Evolutionary conservation across 306 rosid species (phyloP).

Genomic region (Dalbergia cochinchinensis): DNA sequence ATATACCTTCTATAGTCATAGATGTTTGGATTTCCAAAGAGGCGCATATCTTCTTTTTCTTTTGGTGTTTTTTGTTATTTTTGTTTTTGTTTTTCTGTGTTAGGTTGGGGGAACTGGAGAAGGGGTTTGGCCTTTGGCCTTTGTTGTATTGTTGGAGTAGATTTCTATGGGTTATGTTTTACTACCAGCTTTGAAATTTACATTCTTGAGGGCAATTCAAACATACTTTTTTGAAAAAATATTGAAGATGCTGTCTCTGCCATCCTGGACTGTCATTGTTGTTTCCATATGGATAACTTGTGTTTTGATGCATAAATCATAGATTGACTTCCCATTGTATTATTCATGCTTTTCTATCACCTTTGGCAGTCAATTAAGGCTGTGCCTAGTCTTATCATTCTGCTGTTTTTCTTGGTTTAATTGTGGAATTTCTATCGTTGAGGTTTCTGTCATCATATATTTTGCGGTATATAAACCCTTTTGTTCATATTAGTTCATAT

Average conservation of each 20-base stretch:
- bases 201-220: not conserved
- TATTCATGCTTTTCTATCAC: not conserved
- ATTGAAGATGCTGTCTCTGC: not conserved
- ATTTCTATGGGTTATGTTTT: not conserved
- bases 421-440: not conserved
- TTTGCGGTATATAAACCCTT: not conserved
- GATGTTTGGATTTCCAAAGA: not conserved
- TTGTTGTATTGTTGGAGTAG: not conserved
- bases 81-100: not conserved
- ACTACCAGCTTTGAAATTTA: not conserved
- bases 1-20: not conserved
- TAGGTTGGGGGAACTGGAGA: not conserved
- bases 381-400: constrained; percentile 8
- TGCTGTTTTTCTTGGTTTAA: constrained; percentile 13
- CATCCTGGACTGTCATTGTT: constrained; percentile 7
- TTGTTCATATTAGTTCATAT: constrained; percentile 19
- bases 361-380: not conserved
- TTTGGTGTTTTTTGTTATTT: not conserved
- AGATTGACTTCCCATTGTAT: constrained; percentile 17
- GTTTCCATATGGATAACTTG: constrained; percentile 12
- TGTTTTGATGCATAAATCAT: constrained; percentile 20
- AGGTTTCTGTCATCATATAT: constrained; percentile 18
- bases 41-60: not conserved
- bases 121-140: not conserved
- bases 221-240: not conserved